These are phyloP conservation scores for Neurospora pannonica DNA, from an alignment of 495 filamentous ascomycete species.

Conservation along the genomic window DNA sequence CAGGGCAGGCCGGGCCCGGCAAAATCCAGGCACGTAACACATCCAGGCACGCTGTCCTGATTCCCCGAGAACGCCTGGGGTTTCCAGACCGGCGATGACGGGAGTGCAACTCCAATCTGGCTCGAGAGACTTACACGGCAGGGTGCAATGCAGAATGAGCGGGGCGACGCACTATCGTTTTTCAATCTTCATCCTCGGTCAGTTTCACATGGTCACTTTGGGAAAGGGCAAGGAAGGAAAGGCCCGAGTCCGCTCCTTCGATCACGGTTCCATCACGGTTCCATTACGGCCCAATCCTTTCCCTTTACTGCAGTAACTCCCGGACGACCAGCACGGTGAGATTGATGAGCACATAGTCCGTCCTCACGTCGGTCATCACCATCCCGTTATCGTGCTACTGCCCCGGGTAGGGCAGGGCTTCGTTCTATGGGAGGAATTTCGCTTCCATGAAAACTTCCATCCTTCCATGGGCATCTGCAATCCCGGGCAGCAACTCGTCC, in stretches of 20 bases:
- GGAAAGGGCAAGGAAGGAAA: not conserved
- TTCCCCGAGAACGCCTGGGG: not conserved
- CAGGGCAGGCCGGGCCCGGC: not conserved
- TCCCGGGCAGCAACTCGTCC: not conserved
- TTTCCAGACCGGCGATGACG: not conserved
- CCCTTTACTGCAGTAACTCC: not conserved
- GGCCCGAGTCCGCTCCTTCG: not conserved
- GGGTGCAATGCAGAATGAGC: not conserved
- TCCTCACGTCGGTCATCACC: not conserved
- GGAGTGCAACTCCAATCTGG: not conserved
- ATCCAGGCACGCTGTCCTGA: not conserved
- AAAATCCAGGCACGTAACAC: not conserved
- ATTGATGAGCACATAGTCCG: not conserved
- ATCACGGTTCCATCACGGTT: not conserved
- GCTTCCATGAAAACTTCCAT: not conserved
- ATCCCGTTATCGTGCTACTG: not conserved
- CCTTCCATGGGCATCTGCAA: not conserved
- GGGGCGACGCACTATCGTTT: not conserved
- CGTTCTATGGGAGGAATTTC: not conserved
- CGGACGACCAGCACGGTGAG: not conserved
- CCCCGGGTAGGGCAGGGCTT: not conserved
- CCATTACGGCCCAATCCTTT: not conserved
- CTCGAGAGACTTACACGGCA: not conserved
- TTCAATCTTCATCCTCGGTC: not conserved
- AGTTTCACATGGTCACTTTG: not conserved